A percentile compares a stretch with the other conserved stretches of the same genome.
phyloP scores from a whole-genome alignment of 495 filamentous ascomycete genomes.

The Parathielavia hyrcaniae region DNA sequence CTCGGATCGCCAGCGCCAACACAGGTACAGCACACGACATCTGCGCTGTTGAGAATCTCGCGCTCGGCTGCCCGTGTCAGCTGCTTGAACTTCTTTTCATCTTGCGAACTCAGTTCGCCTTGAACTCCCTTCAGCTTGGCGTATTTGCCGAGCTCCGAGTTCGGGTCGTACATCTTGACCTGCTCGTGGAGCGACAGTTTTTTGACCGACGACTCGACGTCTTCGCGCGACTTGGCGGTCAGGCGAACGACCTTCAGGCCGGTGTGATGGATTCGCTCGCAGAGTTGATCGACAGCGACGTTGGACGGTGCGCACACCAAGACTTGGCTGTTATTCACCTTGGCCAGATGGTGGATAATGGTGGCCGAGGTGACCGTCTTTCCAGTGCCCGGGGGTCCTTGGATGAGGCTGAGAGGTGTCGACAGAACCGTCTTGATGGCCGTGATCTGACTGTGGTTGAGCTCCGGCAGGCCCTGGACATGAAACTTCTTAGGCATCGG shows the following conservation, averaged over 20 bases:
- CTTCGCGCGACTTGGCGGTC: conserved; percentile 95
- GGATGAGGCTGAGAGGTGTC: conserved; percentile 89
- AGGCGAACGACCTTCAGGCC: conserved; percentile 96
- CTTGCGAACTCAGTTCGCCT: conserved; percentile 89
- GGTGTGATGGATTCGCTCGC: conserved; percentile 92
- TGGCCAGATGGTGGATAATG: conserved; percentile 95
- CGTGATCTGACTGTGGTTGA: conserved; percentile 93
- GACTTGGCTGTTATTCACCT: conserved; percentile 90
- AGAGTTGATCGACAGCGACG: conserved; percentile 97
- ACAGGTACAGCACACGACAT: conserved; percentile 99
- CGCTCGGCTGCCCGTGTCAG: conserved; percentile 89
- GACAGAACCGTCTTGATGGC: conserved; percentile 94
- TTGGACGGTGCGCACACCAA: conserved; percentile 97
- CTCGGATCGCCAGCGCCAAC: conserved; percentile 96
- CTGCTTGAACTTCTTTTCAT: conserved; percentile 97
- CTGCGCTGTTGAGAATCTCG: conserved; percentile 90
- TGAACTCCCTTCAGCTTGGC: conserved; percentile 85
- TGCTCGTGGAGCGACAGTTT: conserved; percentile 95
- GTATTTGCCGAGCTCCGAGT: conserved; percentile 85
- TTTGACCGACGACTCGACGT: conserved; percentile 93
- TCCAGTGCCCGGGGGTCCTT: conserved; percentile 93
- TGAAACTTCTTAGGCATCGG: conserved; percentile 95
- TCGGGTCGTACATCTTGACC: conserved; percentile 94
- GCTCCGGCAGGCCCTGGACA: conserved; percentile 88
- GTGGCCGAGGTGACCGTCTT: conserved; percentile 99